A percentile compares a stretch with the other conserved stretches of the same genome.
Conservation (phyloP, 805 yeast species). For the Candida golubevii region DNA sequence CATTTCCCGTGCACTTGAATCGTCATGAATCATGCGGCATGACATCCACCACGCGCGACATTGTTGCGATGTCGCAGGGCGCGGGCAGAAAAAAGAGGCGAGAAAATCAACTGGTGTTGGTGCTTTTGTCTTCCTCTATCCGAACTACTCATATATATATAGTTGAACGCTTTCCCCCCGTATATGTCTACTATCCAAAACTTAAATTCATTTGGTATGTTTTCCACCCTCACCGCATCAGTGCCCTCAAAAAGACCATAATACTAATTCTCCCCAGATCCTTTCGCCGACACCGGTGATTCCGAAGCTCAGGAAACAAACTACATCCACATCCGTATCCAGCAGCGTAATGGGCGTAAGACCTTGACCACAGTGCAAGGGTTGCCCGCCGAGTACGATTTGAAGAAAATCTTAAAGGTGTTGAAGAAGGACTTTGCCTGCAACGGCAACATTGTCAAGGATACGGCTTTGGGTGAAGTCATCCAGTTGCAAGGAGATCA, state of each 20-base stretch:
- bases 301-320: constrained; percentile 94
- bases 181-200: constrained; percentile 88
- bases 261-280: constrained; percentile 47
- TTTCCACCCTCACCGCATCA: not conserved
- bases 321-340: constrained; percentile 97
- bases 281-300: constrained; percentile 99
- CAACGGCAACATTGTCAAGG: constrained; percentile 96
- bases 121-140: not conserved
- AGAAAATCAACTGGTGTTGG: constrained; percentile 1
- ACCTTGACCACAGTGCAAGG: constrained; percentile 98
- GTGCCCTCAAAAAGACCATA: not conserved
- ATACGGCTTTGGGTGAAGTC: constrained; percentile 92
- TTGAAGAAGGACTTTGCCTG: constrained; percentile 98
- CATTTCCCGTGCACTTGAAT: too few relatives aligned
- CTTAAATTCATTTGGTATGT: constrained; percentile 69
- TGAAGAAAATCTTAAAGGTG: constrained; percentile 88
- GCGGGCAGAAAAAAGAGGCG: constrained; percentile 5
- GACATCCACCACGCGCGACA: constrained; percentile 1
- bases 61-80: constrained; percentile 4
- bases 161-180: constrained; percentile 14
- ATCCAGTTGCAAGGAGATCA: constrained; percentile 99
- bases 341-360: constrained; percentile 99
- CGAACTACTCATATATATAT: constrained; percentile 10
- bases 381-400: constrained; percentile 89
- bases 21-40: too few relatives aligned